Evolutionary conservation across 139 green algal species (phyloP).

Genomic region (Picochlorum sp.): DNA sequence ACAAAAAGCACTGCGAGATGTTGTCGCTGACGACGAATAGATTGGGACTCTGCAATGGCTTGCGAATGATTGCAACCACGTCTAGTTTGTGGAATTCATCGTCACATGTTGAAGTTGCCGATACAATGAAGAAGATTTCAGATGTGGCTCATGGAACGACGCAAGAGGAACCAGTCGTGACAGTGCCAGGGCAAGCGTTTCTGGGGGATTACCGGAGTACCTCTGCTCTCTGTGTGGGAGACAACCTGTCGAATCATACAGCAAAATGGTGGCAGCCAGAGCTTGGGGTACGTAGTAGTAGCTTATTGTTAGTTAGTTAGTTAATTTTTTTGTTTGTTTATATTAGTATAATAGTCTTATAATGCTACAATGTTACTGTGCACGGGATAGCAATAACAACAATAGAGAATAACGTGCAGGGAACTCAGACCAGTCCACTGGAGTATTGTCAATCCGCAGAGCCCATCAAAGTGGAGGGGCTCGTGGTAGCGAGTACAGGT

Average conservation of each 20-base stretch:
- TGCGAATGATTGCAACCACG: too few relatives aligned
- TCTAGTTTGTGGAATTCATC: too few relatives aligned
- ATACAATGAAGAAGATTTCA: neutral
- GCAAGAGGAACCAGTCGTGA: neutral
- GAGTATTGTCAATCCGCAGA: conserved; percentile 56
- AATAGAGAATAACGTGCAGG: too few relatives aligned
- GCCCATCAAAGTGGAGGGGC: conserved; percentile 68
- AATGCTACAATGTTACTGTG: neutral
- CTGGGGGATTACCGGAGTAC: conserved; percentile 48
- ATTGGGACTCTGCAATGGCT: neutral
- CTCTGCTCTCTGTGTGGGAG: conserved; percentile 59
- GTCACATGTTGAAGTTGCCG: too few relatives aligned
- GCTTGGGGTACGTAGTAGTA: too few relatives aligned
- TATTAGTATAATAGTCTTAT: neutral
- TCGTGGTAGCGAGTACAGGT: conserved; percentile 66
- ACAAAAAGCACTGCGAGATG: neutral
- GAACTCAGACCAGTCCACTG: conserved; percentile 58
- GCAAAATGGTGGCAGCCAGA: conserved; percentile 67
- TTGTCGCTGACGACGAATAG: neutral
- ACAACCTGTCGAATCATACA: conserved; percentile 70
- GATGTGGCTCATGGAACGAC: neutral
- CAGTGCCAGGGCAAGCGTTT: conserved; percentile 34
- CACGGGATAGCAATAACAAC: neutral
- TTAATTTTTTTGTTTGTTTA: neutral
- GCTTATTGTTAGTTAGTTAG: neutral